phyloP scores from a whole-genome alignment of 1,139 yeast genomes.

The Scheffersomyces titani region DNA sequence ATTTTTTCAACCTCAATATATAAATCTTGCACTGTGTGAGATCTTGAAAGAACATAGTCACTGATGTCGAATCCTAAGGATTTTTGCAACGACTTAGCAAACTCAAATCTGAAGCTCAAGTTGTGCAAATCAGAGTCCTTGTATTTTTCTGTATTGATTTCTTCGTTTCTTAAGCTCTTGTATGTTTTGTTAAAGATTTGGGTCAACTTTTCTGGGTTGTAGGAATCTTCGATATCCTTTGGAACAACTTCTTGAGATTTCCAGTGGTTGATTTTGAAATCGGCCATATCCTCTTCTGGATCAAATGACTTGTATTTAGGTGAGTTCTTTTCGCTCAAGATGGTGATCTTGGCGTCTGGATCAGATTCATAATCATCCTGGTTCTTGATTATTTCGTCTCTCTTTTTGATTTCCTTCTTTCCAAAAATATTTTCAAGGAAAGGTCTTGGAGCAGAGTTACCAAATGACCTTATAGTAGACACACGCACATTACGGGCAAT shows the following conservation, averaged over 20 bases:
- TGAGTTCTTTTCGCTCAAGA: slow-evolving; percentile 40
- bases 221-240: slow-evolving; percentile 32
- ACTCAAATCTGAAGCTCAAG: slow-evolving; percentile 57
- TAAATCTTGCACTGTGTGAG: slow-evolving; percentile 49
- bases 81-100: slow-evolving; percentile 58
- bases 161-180: slow-evolving; percentile 20
- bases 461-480: slow-evolving; percentile 12
- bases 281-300: slow-evolving; percentile 34
- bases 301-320: slow-evolving; percentile 29
- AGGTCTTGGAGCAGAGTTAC: slow-evolving; percentile 11
- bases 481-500: not conserved
- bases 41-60: slow-evolving; percentile 58
- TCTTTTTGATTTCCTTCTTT: slow-evolving; percentile 20
- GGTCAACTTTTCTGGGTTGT: slow-evolving; percentile 24
- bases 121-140: slow-evolving; percentile 36
- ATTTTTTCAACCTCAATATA: slow-evolving; percentile 42
- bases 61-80: slow-evolving; percentile 65
- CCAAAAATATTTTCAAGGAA: slow-evolving; percentile 23
- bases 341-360: slow-evolving; percentile 34
- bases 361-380: slow-evolving; percentile 42
- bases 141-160: slow-evolving; percentile 16
- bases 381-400: slow-evolving; percentile 39
- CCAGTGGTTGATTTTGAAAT: slow-evolving; percentile 39
- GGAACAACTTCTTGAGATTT: slow-evolving; percentile 25
- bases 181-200: slow-evolving; percentile 29